phyloP scores from a whole-genome alignment of 2,329 filamentous ascomycete genomes.

The Paecilomyces formosus region DNA sequence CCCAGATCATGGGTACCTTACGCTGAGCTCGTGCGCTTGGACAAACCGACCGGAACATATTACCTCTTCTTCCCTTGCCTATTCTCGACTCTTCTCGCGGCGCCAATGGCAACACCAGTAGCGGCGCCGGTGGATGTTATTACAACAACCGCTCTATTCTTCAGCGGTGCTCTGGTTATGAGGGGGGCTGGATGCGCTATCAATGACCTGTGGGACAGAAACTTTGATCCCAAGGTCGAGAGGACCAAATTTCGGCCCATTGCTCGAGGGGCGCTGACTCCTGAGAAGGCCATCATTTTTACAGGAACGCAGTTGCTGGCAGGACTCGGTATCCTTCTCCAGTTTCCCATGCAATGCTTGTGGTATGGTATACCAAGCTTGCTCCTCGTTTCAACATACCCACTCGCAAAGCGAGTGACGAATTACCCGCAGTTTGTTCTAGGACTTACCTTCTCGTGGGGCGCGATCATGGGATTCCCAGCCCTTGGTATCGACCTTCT shows the following conservation, averaged over 20 bases:
- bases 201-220: slow-evolving; percentile 50
- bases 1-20: slow-evolving; percentile 49
- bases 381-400: slow-evolving; percentile 41
- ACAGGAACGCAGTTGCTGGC: slow-evolving; percentile 36
- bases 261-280: slow-evolving; percentile 44
- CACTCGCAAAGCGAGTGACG: slow-evolving; percentile 46
- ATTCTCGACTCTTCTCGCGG: slow-evolving; percentile 40
- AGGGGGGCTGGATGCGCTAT: slow-evolving; percentile 47
- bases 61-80: slow-evolving; percentile 48
- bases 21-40: slow-evolving; percentile 35
- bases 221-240: slow-evolving; percentile 46
- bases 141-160: slow-evolving; percentile 32
- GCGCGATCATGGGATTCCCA: slow-evolving; percentile 42
- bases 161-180: slow-evolving; percentile 41
- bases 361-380: slow-evolving; percentile 38
- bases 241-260: slow-evolving; percentile 46
- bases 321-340: slow-evolving; percentile 35
- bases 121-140: slow-evolving; percentile 26
- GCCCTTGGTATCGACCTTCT: slow-evolving; percentile 40
- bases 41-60: slow-evolving; percentile 46
- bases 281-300: slow-evolving; percentile 36
- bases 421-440: slow-evolving; percentile 47
- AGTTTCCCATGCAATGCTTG: slow-evolving; percentile 35
- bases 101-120: slow-evolving; percentile 26
- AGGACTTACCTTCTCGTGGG: slow-evolving; percentile 46